Evolutionary conservation across 176 grass and related monocot genomes (phyloP).

Genomic region (Aegilops speltoides): DNA sequence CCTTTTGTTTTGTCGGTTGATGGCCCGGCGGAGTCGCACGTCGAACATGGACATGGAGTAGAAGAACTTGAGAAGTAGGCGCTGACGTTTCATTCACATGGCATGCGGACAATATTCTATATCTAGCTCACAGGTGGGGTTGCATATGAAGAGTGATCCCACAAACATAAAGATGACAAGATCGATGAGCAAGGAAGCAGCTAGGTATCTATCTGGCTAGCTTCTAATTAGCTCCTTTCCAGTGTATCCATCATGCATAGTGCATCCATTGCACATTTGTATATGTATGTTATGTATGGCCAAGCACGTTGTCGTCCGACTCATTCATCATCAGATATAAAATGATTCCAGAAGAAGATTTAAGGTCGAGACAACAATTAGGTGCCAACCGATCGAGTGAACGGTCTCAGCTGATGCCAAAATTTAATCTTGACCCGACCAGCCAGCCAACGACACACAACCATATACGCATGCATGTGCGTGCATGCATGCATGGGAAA

Average conservation of each 20-base stretch:
- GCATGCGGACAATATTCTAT: not conserved
- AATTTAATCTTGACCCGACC: conserved; percentile 7
- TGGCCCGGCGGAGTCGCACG: not conserved
- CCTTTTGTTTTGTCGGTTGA: not conserved
- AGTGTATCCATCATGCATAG: not conserved
- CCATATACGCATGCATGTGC: too few species aligned
- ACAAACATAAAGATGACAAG: conserved; percentile 19
- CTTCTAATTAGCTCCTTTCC: not conserved
- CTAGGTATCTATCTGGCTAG: not conserved
- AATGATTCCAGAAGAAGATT: not conserved
- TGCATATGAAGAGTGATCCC: not conserved
- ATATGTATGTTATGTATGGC: not conserved
- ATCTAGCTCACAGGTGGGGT: not conserved
- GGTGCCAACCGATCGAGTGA: conserved; percentile 20
- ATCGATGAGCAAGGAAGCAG: not conserved
- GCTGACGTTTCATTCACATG: not conserved
- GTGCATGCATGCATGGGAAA: not conserved
- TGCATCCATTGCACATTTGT: not conserved
- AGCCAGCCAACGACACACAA: not conserved
- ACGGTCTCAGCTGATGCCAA: not conserved
- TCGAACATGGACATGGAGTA: not conserved
- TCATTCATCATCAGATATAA: too few species aligned
- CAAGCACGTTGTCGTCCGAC: not conserved
- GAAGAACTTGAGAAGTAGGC: not conserved
- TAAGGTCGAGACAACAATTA: conserved; percentile 14